These are phyloP conservation scores for Eucalyptus paniculata DNA, from an alignment of 345 rosid genomes.

Conservation along the genomic window DNA sequence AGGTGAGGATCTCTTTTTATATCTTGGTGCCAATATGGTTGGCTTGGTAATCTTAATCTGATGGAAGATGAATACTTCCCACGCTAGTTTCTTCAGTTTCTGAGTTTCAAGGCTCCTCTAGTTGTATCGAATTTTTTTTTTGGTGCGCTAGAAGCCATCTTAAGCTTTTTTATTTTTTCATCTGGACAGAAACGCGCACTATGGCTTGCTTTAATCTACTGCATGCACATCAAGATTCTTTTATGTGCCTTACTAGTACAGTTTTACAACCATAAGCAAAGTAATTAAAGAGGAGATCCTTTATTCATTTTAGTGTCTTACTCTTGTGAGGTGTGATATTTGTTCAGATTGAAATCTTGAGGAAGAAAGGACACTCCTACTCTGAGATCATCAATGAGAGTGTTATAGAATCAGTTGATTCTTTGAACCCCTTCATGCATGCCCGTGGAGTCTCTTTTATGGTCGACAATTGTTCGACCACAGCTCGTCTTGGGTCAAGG, in stretches of 20 bases:
- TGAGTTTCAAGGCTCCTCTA: not conserved
- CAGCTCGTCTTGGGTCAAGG: constrained; percentile 87
- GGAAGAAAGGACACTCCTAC: constrained; percentile 93
- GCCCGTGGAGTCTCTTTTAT: constrained; percentile 94
- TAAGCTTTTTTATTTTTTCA: not conserved
- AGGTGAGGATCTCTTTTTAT: constrained; percentile 26
- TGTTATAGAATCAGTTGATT: constrained; percentile 87
- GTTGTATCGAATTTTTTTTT: not conserved
- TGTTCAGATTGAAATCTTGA: constrained; percentile 72
- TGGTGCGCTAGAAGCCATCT: not conserved
- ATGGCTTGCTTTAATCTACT: not conserved
- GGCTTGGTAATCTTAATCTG: not conserved
- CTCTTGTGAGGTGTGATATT: not conserved
- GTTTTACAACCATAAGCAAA: not conserved
- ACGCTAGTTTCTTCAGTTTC: not conserved
- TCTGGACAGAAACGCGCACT: not conserved
- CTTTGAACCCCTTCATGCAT: constrained; percentile 91
- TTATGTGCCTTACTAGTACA: not conserved
- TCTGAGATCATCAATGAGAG: constrained; percentile 94
- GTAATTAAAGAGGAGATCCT: not conserved
- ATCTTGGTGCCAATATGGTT: not conserved
- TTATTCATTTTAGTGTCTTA: not conserved
- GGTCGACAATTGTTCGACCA: constrained; percentile 95
- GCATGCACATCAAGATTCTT: not conserved
- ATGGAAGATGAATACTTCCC: not conserved